Percentiles rank a stretch among this genome's conserved stretches.
Evolutionary conservation across 352 stramenopile genomes (phyloP).

Genomic region (Phytophthora podocarpi): DNA sequence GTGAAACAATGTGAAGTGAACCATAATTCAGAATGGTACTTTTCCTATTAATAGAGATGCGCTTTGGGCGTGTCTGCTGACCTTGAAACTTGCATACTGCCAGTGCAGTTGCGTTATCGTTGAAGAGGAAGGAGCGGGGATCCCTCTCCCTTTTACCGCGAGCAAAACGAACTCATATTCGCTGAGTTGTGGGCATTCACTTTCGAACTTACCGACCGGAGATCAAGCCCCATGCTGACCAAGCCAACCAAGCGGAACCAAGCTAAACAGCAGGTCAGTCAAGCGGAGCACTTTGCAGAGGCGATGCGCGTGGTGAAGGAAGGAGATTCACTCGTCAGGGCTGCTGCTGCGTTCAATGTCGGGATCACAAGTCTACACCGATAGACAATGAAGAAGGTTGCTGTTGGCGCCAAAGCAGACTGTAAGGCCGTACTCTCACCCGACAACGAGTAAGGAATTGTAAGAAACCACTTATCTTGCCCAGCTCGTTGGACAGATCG

Average conservation of each 20-base stretch:
- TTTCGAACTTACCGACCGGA: background rate
- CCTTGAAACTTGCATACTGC: no score
- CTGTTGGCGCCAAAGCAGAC: background rate
- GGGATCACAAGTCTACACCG: background rate
- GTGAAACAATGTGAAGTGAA: no score
- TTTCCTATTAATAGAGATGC: no score
- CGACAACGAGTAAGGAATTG: background rate
- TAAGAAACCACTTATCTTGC: no score
- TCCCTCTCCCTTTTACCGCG: background rate
- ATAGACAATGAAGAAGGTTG: background rate
- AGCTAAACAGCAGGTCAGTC: background rate
- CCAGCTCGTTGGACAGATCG: no score
- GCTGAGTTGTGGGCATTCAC: background rate
- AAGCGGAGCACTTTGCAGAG: background rate
- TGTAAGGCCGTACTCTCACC: background rate
- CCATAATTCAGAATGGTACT: no score
- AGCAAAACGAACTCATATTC: background rate
- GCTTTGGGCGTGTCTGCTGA: no score
- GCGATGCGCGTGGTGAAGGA: background rate
- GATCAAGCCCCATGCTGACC: background rate
- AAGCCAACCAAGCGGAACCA: background rate
- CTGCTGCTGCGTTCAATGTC: background rate
- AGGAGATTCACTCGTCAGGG: background rate
- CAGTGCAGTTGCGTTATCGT: no score
- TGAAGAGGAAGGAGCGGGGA: no score